Percentiles rank a stretch among this genome's conserved stretches.
phyloP scores from a whole-genome alignment of 176 grass and related monocot genomes.

The Lolium perenne region DNA sequence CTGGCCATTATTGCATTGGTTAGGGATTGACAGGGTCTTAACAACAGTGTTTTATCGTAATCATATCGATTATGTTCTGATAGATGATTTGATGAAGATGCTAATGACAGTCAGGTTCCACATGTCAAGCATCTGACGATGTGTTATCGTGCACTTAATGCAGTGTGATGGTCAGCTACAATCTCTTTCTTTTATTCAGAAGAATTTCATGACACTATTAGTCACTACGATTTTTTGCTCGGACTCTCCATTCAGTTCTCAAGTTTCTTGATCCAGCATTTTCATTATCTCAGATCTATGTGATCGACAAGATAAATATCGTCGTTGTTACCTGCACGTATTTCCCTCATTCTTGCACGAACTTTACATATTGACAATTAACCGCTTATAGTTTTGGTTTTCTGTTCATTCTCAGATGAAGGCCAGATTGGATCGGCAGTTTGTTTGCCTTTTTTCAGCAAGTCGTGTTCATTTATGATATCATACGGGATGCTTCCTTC shows the following conservation, averaged over 20 bases:
- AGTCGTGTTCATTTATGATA: not conserved
- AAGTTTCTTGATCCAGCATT: constrained; percentile 16
- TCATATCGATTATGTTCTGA: constrained; percentile 12
- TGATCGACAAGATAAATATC: not conserved
- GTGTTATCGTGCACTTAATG: constrained; percentile 28
- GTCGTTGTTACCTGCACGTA: not conserved
- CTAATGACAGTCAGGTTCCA: constrained; percentile 44
- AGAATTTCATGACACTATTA: not conserved
- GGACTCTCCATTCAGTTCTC: not conserved
- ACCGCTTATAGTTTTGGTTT: not conserved
- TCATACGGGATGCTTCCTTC: not conserved
- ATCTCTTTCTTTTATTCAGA: constrained; percentile 1
- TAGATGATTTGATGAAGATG: constrained; percentile 28
- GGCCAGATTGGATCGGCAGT: not conserved
- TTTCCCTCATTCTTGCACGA: not conserved
- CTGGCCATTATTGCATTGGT: constrained; percentile 36
- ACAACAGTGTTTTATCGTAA: constrained; percentile 26
- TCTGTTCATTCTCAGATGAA: not conserved
- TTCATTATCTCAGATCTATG: not conserved
- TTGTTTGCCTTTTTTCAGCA: not conserved
- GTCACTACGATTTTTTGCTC: not conserved
- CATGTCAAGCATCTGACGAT: constrained; percentile 53
- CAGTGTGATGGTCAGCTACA: not conserved
- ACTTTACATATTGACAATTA: not conserved
- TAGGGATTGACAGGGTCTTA: constrained; percentile 38